A percentile compares a stretch with the other conserved stretches of the same genome.
Evolutionary conservation across 2,329 filamentous ascomycete genomes (phyloP).

Genomic region (Juglanconis oblonga): DNA sequence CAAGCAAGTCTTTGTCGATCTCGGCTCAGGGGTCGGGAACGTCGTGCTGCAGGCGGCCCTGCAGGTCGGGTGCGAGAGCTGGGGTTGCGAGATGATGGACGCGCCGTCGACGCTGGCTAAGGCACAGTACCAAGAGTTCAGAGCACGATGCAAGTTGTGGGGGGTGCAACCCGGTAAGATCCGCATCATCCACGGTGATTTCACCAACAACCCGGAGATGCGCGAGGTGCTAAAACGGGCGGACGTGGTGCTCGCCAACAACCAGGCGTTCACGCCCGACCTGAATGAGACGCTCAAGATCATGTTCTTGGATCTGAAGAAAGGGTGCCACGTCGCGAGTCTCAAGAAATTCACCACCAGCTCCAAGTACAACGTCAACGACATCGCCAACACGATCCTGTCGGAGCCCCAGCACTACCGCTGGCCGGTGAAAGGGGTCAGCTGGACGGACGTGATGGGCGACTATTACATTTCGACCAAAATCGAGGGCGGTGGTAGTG

Average conservation of each 20-base stretch:
- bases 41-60: constrained; percentile 92
- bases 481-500: constrained; percentile 41
- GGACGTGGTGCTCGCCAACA: constrained; percentile 97
- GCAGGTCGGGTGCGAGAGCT: constrained; percentile 89
- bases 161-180: constrained; percentile 77
- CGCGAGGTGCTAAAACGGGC: constrained; percentile 73
- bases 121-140: constrained; percentile 78
- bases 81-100: constrained; percentile 95
- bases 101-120: constrained; percentile 82
- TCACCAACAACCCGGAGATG: constrained; percentile 70
- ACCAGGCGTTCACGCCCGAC: constrained; percentile 88
- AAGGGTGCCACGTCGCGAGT: constrained; percentile 85
- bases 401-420: constrained; percentile 61
- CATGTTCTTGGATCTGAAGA: constrained; percentile 90
- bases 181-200: constrained; percentile 79
- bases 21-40: constrained; percentile 94
- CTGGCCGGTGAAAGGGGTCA: constrained; percentile 72
- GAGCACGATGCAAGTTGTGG: constrained; percentile 84
- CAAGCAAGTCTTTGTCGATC: constrained; percentile 84
- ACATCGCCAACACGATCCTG: constrained; percentile 79
- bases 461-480: constrained; percentile 87
- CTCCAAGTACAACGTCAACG: constrained; percentile 65
- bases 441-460: constrained; percentile 84
- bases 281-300: constrained; percentile 82
- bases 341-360: constrained; percentile 89